Evolutionary conservation across 169 alveolate species (phyloP).

Genomic region (Plasmodium relictum): DNA sequence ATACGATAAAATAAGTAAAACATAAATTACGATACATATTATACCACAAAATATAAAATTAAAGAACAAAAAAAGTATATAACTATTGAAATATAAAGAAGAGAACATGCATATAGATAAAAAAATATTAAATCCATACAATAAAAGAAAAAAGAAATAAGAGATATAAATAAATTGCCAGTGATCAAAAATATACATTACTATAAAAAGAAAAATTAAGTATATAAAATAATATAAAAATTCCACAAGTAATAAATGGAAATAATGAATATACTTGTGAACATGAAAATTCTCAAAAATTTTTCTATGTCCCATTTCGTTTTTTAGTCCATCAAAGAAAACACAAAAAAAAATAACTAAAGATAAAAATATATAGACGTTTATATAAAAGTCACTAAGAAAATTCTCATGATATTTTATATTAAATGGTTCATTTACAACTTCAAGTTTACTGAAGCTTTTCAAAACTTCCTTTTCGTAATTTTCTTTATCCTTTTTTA

Average conservation of each 20-base stretch:
- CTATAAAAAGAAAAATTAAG: constrained; percentile 14
- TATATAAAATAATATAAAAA: constrained; percentile 55
- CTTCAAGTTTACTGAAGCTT: background rate
- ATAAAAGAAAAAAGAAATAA: constrained; percentile 36
- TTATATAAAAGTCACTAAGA: constrained; percentile 68
- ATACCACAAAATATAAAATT: constrained; percentile 75
- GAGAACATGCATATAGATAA: constrained; percentile 60
- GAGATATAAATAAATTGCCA: constrained; percentile 24
- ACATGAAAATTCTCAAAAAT: constrained; percentile 42
- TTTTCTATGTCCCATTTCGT: constrained; percentile 62
- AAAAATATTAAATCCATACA: constrained; percentile 60
- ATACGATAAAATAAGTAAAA: constrained; percentile 50
- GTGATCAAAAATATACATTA: constrained; percentile 47
- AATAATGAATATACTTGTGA: constrained; percentile 43
- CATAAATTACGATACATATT: constrained; percentile 49
- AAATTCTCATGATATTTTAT: constrained; percentile 66
- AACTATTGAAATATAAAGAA: constrained; percentile 59
- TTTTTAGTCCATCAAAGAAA: constrained; percentile 54
- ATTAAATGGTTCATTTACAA: constrained; percentile 51
- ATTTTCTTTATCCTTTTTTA: background rate
- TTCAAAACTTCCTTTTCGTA: background rate
- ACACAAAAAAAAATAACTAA: constrained; percentile 72
- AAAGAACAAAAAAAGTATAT: constrained; percentile 46
- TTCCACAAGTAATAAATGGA: constrained; percentile 39
- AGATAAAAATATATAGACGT: constrained; percentile 63